phyloP scores from a whole-genome alignment of 768 basidiomycete species.

The Crassisporium funariophilum region DNA sequence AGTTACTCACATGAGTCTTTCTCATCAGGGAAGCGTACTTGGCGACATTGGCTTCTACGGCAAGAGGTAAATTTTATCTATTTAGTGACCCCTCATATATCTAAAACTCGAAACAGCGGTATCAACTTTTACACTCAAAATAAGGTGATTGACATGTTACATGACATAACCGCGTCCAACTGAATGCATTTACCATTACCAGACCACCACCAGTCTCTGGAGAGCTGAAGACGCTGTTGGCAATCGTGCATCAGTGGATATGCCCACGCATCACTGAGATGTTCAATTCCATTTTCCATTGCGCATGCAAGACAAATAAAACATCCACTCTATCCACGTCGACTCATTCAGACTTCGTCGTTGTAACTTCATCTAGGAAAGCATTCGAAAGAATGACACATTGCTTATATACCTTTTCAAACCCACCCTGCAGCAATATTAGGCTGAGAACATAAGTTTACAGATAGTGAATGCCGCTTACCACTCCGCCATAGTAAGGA shows the following conservation, averaged over 20 bases:
- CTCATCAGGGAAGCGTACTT: slow-evolving; percentile 62
- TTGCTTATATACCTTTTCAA: slow-evolving; percentile 78
- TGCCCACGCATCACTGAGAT: slow-evolving; percentile 76
- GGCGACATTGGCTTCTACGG: slow-evolving; percentile 94
- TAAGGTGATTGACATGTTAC: slow-evolving; percentile 61
- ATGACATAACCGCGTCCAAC: neutral
- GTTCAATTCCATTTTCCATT: neutral
- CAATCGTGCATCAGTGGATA: slow-evolving; percentile 78
- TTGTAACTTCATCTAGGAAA: slow-evolving; percentile 69
- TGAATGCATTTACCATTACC: slow-evolving; percentile 7
- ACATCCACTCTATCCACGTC: neutral
- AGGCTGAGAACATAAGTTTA: neutral
- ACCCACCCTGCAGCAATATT: slow-evolving; percentile 51
- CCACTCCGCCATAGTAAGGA: slow-evolving; percentile 79
- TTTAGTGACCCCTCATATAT: neutral
- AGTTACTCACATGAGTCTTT: slow-evolving; percentile 1
- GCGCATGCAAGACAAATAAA: neutral
- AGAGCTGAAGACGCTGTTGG: slow-evolving; percentile 82
- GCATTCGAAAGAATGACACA: slow-evolving; percentile 75
- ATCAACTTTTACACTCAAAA: slow-evolving; percentile 97
- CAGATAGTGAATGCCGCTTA: slow-evolving; percentile 33
- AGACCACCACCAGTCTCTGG: slow-evolving; percentile 96
- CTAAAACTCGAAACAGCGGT: slow-evolving; percentile 48
- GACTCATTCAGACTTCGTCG: slow-evolving; percentile 16
- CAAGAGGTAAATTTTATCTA: slow-evolving; percentile 53